Evolutionary conservation across 495 filamentous ascomycete species (phyloP).

Genomic region (Thermochaetoides thermophila): DNA sequence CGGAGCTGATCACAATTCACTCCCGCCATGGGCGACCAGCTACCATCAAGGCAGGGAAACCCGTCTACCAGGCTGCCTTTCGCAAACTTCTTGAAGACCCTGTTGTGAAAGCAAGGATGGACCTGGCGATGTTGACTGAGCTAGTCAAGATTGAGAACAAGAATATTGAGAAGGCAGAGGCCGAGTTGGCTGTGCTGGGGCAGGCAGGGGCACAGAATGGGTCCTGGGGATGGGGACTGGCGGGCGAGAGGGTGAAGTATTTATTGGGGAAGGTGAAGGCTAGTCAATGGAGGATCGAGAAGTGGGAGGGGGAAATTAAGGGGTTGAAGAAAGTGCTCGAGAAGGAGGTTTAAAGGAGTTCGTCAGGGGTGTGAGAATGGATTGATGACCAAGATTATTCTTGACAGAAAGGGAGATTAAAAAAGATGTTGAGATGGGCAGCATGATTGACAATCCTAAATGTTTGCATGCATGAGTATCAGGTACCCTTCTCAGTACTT

Average conservation of each 20-base stretch:
- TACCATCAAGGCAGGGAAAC: conserved; percentile 63
- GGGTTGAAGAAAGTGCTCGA: conserved; percentile 49
- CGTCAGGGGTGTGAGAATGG: neutral
- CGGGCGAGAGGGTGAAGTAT: conserved; percentile 47
- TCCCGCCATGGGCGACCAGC: conserved; percentile 59
- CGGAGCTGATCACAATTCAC: conserved; percentile 74
- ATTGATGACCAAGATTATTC: no score
- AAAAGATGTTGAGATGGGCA: no score
- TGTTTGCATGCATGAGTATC: no score
- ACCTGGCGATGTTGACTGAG: conserved; percentile 52
- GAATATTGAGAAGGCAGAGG: conserved; percentile 62
- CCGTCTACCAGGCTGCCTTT: conserved; percentile 80
- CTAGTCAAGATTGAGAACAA: conserved; percentile 56
- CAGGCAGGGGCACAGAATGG: conserved; percentile 44
- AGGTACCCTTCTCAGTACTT: no score
- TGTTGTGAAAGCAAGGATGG: conserved; percentile 58
- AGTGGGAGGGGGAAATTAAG: conserved; percentile 57
- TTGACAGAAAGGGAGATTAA: no score
- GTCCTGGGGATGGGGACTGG: no score
- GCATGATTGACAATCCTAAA: no score
- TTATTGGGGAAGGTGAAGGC: conserved; percentile 53
- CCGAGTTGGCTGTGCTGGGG: conserved; percentile 55
- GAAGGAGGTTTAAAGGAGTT: conserved; percentile 5
- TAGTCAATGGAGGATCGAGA: conserved; percentile 62
- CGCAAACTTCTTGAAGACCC: conserved; percentile 49